Percentiles rank a stretch among this genome's conserved stretches.
Evolutionary conservation across 2,329 filamentous ascomycete genomes (phyloP).

Genomic region (Rutstroemia sp.): DNA sequence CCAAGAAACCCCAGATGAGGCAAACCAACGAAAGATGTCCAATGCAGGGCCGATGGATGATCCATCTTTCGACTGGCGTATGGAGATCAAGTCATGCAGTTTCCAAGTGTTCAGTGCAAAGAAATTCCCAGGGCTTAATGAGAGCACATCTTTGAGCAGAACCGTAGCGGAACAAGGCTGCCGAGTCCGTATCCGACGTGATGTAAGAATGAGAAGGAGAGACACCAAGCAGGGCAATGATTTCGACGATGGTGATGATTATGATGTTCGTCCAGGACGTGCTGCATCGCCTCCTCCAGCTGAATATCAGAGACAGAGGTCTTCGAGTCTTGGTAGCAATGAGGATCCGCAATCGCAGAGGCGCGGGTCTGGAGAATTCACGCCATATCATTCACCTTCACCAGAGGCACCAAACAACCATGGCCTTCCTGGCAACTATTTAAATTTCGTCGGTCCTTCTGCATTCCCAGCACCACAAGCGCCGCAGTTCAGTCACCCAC

Average conservation of each 20-base stretch:
- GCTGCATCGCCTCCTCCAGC: conserved; percentile 9
- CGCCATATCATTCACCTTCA: conserved; percentile 5
- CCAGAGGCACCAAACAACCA: conserved; percentile 22
- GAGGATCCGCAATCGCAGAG: conserved; percentile 30
- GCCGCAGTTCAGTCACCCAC: background rate
- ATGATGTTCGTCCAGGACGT: conserved; percentile 40
- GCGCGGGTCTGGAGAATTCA: conserved; percentile 39
- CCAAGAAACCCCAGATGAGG: conserved; percentile 33
- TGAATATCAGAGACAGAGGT: conserved; percentile 15
- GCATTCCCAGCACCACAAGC: background rate
- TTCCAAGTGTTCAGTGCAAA: conserved; percentile 95
- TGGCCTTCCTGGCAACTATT: conserved; percentile 26
- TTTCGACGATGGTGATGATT: conserved; percentile 50
- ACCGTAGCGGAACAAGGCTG: conserved; percentile 95
- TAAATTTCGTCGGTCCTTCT: conserved; percentile 16
- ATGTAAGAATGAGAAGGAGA: conserved; percentile 84
- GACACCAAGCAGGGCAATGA: conserved; percentile 57
- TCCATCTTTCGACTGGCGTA: conserved; percentile 66
- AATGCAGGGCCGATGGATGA: conserved; percentile 33
- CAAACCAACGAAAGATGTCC: conserved; percentile 28
- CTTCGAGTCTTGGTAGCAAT: conserved; percentile 18
- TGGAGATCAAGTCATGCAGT: conserved; percentile 81
- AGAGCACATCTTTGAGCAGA: conserved; percentile 82
- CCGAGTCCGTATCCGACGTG: conserved; percentile 88
- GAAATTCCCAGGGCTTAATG: conserved; percentile 91